Conservation (phyloP, 306 rosid genomes). For the Medicago arabica region DNA sequence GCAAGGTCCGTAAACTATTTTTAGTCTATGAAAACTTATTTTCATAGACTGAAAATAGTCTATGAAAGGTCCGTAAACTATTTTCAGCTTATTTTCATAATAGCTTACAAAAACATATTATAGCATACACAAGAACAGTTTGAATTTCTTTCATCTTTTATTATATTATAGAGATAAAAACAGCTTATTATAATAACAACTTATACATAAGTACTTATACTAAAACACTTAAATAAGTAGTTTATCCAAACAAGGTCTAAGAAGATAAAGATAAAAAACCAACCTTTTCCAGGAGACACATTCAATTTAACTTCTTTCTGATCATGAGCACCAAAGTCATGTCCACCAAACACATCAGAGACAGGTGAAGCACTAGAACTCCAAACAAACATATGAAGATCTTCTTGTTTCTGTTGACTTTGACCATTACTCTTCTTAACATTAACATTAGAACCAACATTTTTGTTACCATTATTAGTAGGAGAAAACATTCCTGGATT, state of each 20-base stretch:
- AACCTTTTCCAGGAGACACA: conserved; percentile 85
- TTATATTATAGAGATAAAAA: too few relatives aligned
- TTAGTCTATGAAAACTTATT: neutral
- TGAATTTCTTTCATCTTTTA: too few relatives aligned
- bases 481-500: conserved; percentile 94
- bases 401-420: conserved; percentile 58
- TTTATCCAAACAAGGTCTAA: neutral
- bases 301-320: conserved; percentile 74
- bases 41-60: too few relatives aligned
- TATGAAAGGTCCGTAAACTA: neutral
- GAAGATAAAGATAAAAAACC: neutral
- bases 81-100: neutral
- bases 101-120: neutral
- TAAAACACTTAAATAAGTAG: neutral
- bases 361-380: conserved; percentile 91
- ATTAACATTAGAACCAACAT: conserved; percentile 45
- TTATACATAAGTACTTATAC: neutral
- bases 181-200: too few relatives aligned
- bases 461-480: conserved; percentile 52
- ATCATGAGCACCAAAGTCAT: conserved; percentile 71
- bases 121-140: neutral
- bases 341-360: conserved; percentile 85
- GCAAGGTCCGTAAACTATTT: too few relatives aligned
- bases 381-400: conserved; percentile 97
- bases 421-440: conserved; percentile 67